phyloP scores from a whole-genome alignment of 2,329 filamentous ascomycete genomes.

The Scolecobasidium constrictum region DNA sequence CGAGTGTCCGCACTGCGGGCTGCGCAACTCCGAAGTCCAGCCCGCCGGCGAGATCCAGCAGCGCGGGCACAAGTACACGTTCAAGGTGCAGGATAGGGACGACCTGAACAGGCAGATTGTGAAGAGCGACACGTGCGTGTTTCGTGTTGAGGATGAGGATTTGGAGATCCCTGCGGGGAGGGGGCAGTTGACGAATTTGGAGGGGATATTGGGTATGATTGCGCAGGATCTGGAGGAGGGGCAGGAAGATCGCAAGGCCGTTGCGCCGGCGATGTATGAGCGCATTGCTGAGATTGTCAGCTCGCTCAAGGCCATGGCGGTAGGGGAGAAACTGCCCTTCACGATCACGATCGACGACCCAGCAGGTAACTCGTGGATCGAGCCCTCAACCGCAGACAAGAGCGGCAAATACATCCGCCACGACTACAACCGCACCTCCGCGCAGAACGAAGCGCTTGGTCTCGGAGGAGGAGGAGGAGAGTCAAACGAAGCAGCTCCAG shows the following conservation, averaged over 20 bases:
- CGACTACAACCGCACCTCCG: slow-evolving; percentile 70
- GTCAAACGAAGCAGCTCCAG: slow-evolving; percentile 16
- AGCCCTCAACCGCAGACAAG: slow-evolving; percentile 62
- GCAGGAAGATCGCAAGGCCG: slow-evolving; percentile 70
- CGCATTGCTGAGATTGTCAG: slow-evolving; percentile 70
- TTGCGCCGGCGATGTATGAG: slow-evolving; percentile 64
- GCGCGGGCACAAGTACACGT: slow-evolving; percentile 72
- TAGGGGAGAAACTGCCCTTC: slow-evolving; percentile 72
- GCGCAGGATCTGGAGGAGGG: slow-evolving; percentile 70
- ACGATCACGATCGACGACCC: slow-evolving; percentile 80
- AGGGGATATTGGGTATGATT: slow-evolving; percentile 72
- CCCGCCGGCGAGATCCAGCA: slow-evolving; percentile 86
- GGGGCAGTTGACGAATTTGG: slow-evolving; percentile 86
- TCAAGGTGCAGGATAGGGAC: slow-evolving; percentile 59
- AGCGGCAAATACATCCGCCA: slow-evolving; percentile 84
- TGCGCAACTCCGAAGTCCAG: slow-evolving; percentile 89
- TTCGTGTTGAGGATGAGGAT: slow-evolving; percentile 84
- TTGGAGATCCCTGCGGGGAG: slow-evolving; percentile 86
- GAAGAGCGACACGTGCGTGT: slow-evolving; percentile 77
- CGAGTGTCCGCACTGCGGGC: slow-evolving; percentile 76
- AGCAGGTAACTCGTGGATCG: slow-evolving; percentile 93
- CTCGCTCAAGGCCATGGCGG: slow-evolving; percentile 65
- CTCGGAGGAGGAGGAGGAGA: slow-evolving; percentile 47
- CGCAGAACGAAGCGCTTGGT: slow-evolving; percentile 80
- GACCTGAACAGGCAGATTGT: slow-evolving; percentile 84